Conservation (phyloP, 2,329 filamentous ascomycete genomes). For the Aspergillus pseudoviridinutans region DNA sequence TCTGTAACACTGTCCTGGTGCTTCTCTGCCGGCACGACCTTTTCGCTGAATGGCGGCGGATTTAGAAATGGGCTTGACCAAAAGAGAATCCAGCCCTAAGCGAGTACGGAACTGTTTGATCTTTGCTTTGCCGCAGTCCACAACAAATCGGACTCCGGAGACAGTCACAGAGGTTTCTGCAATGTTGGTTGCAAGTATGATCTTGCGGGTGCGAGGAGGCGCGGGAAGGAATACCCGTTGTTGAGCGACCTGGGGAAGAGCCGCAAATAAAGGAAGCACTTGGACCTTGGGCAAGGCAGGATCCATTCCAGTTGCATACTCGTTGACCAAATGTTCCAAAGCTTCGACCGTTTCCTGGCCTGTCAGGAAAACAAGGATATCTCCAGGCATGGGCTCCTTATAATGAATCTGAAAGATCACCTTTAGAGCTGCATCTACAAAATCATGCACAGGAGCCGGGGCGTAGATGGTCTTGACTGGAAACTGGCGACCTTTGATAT, state of each 20-base stretch:
- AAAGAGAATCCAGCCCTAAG: constrained; percentile 82
- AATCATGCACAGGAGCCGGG: constrained; percentile 68
- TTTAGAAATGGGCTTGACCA: constrained; percentile 86
- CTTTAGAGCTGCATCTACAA: constrained; percentile 76
- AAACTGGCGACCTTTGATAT: constrained; percentile 82
- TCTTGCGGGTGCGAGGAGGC: constrained; percentile 71
- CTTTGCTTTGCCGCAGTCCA: constrained; percentile 92
- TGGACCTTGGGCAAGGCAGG: constrained; percentile 66
- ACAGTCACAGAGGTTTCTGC: constrained; percentile 98
- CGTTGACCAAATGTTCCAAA: constrained; percentile 73
- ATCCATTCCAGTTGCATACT: constrained; percentile 69
- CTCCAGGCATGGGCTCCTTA: constrained; percentile 85
- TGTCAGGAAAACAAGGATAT: constrained; percentile 86
- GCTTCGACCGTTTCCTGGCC: constrained; percentile 91
- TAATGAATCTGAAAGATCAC: constrained; percentile 82
- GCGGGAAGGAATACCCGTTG: constrained; percentile 79
- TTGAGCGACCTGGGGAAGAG: constrained; percentile 80
- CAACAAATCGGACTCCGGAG: constrained; percentile 82
- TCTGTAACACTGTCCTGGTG: constrained; percentile 81
- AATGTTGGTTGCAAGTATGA: constrained; percentile 93
- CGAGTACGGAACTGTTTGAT: constrained; percentile 83
- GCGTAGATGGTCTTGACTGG: constrained; percentile 78
- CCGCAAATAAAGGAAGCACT: constrained; percentile 81
- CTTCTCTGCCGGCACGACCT: constrained; percentile 90
- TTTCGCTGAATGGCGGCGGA: constrained; percentile 89